Base-by-base conservation (phyloP, 108 stramenopile genomes). In the Tribonema minus region DNA sequence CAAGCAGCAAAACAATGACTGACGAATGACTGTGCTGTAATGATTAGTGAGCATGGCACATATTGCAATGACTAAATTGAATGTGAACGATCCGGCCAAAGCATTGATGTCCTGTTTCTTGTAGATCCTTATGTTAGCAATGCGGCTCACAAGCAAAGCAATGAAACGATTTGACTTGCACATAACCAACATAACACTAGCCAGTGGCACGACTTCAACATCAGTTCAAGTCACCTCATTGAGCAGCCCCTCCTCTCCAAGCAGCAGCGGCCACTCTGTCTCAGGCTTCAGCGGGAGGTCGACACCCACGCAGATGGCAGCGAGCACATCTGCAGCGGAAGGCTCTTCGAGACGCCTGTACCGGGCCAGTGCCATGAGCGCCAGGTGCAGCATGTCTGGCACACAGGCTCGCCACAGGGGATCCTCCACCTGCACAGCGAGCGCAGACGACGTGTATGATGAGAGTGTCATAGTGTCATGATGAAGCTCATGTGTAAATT, bases 201-300 rank as follows among this genome's bases (percentile, higher is more conserved):
- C n/a, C n/a, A n/a, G n/a, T n/a, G n/a, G n/a, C n/a, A n/a, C n/a
- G 9, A 54, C 46, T 54, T 54, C 46, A 54, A n/a, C n/a, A n/a
- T n/a, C n/a, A 54, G 46, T 54, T 9, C 20, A 54, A 54, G 15
- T 54, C 46, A 54, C 46, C 46, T 54, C 46, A 54, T 54, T 54
- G 12, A 69, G 54, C 68, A 69, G 25, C 30, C 68, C 68, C 27
- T 1, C 68, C 7, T 46, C 12, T 5, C 68, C 68, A 6, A 69
- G 39, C 12, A 69, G 39, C 39, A 37, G 54, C 41, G 39, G 36
- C 68, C 41, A 58, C 68, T 69, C 68, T n/a, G 36, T 37, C 2
- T 27, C 30, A 9, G 68, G 0, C 30, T 38, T 3, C 12, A 37
- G 26, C 4, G 68, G 68, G 9, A 54, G 46, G 9, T 9, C 20